phyloP scores from a whole-genome alignment of 2,329 filamentous ascomycete genomes.

The Fusarium transvaalense region DNA sequence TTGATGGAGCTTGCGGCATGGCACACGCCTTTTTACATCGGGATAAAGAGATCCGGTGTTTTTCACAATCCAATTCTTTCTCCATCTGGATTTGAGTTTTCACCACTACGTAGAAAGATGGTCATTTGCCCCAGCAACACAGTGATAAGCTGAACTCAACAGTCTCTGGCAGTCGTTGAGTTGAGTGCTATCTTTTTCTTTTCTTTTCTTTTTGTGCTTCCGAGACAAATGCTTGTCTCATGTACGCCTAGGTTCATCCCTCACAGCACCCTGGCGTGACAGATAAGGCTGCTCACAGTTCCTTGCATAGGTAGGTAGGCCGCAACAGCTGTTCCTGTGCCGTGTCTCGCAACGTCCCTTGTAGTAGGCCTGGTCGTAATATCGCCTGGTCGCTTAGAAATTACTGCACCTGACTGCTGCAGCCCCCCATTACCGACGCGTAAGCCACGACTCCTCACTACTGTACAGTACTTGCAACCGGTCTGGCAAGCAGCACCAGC shows the following conservation, averaged over 20 bases:
- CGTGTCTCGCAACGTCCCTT: neutral
- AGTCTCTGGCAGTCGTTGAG: neutral
- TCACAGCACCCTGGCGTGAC: neutral
- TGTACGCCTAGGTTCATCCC: neutral
- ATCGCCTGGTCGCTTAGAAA: neutral
- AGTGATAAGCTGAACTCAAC: neutral
- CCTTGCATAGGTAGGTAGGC: neutral
- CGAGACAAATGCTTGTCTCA: neutral
- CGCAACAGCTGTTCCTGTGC: neutral
- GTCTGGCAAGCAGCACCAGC: too few relatives aligned
- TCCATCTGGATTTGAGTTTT: neutral
- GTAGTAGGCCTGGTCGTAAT: neutral
- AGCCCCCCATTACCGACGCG: slow-evolving; percentile 5
- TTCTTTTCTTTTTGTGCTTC: neutral
- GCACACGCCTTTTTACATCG: neutral
- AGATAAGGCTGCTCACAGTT: neutral
- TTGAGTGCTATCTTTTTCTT: too few relatives aligned
- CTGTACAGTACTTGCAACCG: too few relatives aligned
- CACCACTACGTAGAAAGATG: neutral
- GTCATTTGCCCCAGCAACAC: neutral
- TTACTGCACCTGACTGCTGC: neutral
- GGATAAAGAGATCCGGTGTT: neutral
- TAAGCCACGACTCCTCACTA: slow-evolving; percentile 17
- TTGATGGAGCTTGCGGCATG: neutral
- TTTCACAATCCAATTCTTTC: neutral